Conservation (phyloP, 352 stramenopile genomes). For the Globisporangium irregulare region DNA sequence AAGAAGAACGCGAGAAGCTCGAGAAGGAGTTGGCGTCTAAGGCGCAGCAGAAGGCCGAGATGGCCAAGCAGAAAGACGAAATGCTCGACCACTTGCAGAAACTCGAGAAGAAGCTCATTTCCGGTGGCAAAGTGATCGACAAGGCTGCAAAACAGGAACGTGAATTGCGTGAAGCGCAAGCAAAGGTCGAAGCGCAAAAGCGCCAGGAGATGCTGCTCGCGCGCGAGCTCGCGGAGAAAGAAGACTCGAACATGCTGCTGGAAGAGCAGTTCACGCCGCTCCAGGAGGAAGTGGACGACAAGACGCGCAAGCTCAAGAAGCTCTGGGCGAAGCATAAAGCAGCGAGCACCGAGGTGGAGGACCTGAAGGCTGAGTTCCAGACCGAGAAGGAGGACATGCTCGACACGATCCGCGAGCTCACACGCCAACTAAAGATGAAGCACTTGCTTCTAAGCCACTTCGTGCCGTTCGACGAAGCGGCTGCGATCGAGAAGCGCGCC, state of each 20-base stretch:
- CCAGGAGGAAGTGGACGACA: conserved; percentile 91
- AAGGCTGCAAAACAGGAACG: conserved; percentile 93
- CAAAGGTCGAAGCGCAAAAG: conserved; percentile 85
- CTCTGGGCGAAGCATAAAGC: conserved; percentile 93
- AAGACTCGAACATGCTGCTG: conserved; percentile 91
- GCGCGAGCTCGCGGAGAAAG: conserved; percentile 90
- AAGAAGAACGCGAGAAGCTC: conserved; percentile 86
- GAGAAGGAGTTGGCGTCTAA: conserved; percentile 85
- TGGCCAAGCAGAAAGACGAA: conserved; percentile 86
- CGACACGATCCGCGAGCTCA: conserved; percentile 93
- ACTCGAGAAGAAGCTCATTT: conserved; percentile 81
- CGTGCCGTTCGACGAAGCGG: conserved; percentile 67
- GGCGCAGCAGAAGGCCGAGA: conserved; percentile 71
- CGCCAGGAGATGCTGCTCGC: conserved; percentile 80
- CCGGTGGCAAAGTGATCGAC: conserved; percentile 93
- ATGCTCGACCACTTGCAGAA: conserved; percentile 89
- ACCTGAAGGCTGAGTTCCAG: conserved; percentile 93
- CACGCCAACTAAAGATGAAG: conserved; percentile 94
- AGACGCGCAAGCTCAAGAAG: conserved; percentile 96
- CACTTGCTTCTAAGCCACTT: conserved; percentile 91
- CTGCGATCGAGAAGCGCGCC: conserved; percentile 74
- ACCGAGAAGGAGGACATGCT: conserved; percentile 94
- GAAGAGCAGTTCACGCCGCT: conserved; percentile 90
- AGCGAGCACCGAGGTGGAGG: conserved; percentile 87
- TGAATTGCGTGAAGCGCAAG: conserved; percentile 87